phyloP scores from a whole-genome alignment of 1,284 basidiomycete genomes.

The Boletus sp. region DNA sequence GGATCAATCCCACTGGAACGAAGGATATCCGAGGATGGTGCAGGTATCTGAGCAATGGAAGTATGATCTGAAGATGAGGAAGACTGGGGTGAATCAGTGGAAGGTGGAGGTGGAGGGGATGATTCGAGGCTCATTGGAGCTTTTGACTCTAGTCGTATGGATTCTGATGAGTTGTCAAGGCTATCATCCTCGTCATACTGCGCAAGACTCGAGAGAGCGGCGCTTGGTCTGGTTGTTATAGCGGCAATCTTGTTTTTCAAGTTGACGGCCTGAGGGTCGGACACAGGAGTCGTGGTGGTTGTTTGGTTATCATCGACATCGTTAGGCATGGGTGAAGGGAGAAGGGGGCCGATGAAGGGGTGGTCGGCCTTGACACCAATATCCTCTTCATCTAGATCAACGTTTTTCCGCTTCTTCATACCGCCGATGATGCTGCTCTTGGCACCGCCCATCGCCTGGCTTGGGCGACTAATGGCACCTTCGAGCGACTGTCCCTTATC shows the following conservation, averaged over 20 bases:
- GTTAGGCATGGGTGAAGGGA: conserved; percentile 47
- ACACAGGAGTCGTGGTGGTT: conserved; percentile 1
- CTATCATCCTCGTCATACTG: conserved; percentile 58
- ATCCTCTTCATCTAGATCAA: conserved; percentile 49
- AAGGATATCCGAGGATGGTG: conserved; percentile 25
- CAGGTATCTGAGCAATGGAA: conserved; percentile 22
- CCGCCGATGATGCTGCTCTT: conserved; percentile 46
- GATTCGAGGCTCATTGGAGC: conserved; percentile 27
- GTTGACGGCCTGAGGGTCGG: conserved; percentile 59
- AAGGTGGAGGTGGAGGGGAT: conserved; percentile 28
- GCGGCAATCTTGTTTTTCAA: conserved; percentile 66
- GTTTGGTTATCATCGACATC: conserved; percentile 11
- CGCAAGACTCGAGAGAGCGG: conserved; percentile 49
- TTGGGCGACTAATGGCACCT: conserved; percentile 48
- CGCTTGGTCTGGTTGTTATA: conserved; percentile 35
- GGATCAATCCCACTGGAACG: conserved; percentile 38
- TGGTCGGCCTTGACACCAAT: conserved; percentile 45
- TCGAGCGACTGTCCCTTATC: conserved; percentile 72
- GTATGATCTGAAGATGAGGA: conserved; percentile 20
- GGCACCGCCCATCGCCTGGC: conserved; percentile 10
- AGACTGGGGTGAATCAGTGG: conserved; percentile 29
- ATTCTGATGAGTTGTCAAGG: conserved; percentile 30
- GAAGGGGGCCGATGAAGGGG: conserved; percentile 63
- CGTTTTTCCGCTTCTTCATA: conserved; percentile 63
- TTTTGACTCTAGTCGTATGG: conserved; percentile 24